Base-by-base conservation (phyloP, 805 yeast species). In the Pichia californica region DNA sequence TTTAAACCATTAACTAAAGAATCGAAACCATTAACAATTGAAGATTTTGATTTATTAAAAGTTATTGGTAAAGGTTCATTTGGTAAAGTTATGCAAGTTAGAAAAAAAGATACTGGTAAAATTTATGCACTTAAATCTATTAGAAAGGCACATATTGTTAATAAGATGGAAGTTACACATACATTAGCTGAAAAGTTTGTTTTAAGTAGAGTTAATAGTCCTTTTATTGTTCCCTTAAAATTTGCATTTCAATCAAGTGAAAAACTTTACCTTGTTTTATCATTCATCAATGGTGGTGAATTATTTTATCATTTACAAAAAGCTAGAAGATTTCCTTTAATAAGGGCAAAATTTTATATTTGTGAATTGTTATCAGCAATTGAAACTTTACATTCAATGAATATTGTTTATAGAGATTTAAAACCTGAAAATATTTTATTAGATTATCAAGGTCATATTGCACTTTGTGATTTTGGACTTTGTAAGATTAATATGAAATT, bases 61-160 rank as follows among this genome's bases (percentile, higher is more conserved):
- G 99, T 93, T 19, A 88, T 93, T 43, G 99, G 99, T 30, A 93
- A 93, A 62, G 99, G 99, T 7, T 88, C 97, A 9, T 93, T 93
- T 62, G 99, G 99, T 41, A 93, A 93, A 66, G 99, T 93, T 42
- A 93, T 93, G 98, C 99, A 93, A 65, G 99, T 93, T 33, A 81
- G 88, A 50, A 93, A 93, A 66, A 87, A 86, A 55, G 99, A 93
- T 63, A 93, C 99, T 3, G 83, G 83, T 51, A 94, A 91, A 61
- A 81, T 93, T 20, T 93, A 93, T 63, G 99, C 99, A 2, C 70
- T 93, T 59, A 93, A 93, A 64, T 88, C 97, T 0, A 79, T 93
- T 50, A 74, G 98, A 54, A 93, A 93, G 62, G 87, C 95, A 16
- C 96, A 93, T 59, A 88, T 93, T 53, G 95, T 93, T 28, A 85